These are phyloP conservation scores for Blastocystis sp. DNA, from an alignment of 352 stramenopile species.

Conservation along the genomic window DNA sequence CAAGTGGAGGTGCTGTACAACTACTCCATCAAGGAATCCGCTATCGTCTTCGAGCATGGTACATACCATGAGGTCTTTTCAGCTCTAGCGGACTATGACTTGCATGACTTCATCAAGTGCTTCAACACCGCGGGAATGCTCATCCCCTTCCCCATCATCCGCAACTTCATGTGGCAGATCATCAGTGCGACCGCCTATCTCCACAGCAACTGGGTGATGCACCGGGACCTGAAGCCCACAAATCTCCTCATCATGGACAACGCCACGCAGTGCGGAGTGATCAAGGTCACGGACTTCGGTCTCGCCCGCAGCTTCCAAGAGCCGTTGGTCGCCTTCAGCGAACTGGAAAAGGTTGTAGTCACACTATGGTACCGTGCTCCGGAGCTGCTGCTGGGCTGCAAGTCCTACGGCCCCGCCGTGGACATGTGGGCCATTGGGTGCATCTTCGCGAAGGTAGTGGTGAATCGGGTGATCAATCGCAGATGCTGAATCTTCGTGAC, in stretches of 20 bases:
- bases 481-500: constrained; percentile 79
- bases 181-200: constrained; percentile 85
- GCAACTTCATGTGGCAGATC: constrained; percentile 75
- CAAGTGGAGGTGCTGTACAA: constrained; percentile 83
- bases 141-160: constrained; percentile 75
- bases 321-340: constrained; percentile 81
- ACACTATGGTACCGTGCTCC: constrained; percentile 91
- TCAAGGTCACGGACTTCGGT: constrained; percentile 81
- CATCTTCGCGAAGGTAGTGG: constrained; percentile 86
- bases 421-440: constrained; percentile 92
- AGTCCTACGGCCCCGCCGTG: constrained; percentile 88
- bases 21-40: constrained; percentile 79
- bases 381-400: constrained; percentile 86
- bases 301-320: constrained; percentile 83
- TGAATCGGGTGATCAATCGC: constrained; percentile 74
- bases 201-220: constrained; percentile 87
- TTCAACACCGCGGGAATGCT: constrained; percentile 77
- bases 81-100: constrained; percentile 78
- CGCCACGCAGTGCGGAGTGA: constrained; percentile 45
- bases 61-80: background rate
- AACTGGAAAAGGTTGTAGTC: constrained; percentile 79
- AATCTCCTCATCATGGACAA: constrained; percentile 85
- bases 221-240: constrained; percentile 87
- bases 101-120: constrained; percentile 81
- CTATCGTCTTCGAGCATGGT: constrained; percentile 82